Evolutionary conservation across 2,329 filamentous ascomycete species (phyloP).

Genomic region (Fusarium agapanthi): DNA sequence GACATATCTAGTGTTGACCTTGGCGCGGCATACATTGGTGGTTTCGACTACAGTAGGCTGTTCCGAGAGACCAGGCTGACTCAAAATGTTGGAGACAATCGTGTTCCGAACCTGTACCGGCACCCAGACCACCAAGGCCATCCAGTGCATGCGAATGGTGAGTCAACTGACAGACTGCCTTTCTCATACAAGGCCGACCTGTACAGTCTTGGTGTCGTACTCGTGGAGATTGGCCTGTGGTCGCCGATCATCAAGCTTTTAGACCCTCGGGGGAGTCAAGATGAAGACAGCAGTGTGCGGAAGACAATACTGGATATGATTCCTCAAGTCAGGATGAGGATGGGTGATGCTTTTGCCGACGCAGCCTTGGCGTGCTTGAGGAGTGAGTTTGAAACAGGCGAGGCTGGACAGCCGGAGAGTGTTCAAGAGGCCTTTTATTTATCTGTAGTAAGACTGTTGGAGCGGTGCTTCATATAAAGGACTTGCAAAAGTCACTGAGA

Average conservation of each 20-base stretch:
- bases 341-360: background rate
- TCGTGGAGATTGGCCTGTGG: background rate
- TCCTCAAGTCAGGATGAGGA: background rate
- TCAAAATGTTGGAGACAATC: background rate
- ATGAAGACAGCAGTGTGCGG: fast-evolving
- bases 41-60: background rate
- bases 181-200: background rate
- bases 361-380: no score
- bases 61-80: background rate
- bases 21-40: background rate
- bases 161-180: background rate
- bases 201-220: background rate
- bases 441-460: fast-evolving
- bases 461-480: background rate
- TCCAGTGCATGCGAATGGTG: fast-evolving
- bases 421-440: background rate
- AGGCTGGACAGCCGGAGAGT: background rate
- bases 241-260: fast-evolving
- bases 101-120: background rate
- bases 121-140: background rate
- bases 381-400: background rate
- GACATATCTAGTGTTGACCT: background rate
- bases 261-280: fast-evolving
- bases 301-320: background rate
- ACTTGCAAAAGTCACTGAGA: no score